phyloP scores from a whole-genome alignment of 331 rosid genomes.

The Pyracantha coccinea region DNA sequence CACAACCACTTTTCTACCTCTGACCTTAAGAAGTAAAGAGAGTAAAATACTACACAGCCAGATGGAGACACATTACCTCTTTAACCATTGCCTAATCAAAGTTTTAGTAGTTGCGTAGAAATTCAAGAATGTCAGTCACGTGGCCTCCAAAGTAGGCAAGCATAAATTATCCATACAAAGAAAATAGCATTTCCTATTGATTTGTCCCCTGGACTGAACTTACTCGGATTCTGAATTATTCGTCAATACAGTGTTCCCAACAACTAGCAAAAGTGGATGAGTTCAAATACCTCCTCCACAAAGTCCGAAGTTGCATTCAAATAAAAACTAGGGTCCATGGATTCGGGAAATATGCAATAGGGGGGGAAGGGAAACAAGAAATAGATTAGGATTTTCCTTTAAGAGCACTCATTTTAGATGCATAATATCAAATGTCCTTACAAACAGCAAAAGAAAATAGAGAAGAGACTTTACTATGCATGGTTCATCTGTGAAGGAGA shows the following conservation, averaged over 20 bases:
- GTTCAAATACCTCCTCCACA: not conserved
- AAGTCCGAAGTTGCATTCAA: not conserved
- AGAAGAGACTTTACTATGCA: not conserved
- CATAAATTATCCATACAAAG: not conserved
- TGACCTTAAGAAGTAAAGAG: not conserved
- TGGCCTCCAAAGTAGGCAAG: not conserved
- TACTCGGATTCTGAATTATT: not conserved
- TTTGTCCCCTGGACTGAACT: not conserved
- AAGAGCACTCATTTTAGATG: not conserved
- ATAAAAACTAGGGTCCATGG: not conserved
- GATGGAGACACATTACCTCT: not conserved
- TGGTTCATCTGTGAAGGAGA: not conserved
- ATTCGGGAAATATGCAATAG: not conserved
- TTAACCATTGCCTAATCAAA: not conserved
- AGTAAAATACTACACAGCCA: not conserved
- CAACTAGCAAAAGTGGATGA: not conserved
- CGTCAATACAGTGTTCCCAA: not conserved
- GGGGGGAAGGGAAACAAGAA: not conserved
- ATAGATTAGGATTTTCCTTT: not conserved
- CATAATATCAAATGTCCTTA: not conserved
- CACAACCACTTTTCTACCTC: not conserved
- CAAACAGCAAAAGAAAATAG: not conserved
- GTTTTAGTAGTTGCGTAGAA: not conserved
- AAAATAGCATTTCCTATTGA: not conserved
- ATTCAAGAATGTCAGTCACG: not conserved